Evolutionary conservation across 306 rosid genomes (phyloP), one percentile per base, ranked within the genome.

Genomic region (Glycine soja): DNA sequence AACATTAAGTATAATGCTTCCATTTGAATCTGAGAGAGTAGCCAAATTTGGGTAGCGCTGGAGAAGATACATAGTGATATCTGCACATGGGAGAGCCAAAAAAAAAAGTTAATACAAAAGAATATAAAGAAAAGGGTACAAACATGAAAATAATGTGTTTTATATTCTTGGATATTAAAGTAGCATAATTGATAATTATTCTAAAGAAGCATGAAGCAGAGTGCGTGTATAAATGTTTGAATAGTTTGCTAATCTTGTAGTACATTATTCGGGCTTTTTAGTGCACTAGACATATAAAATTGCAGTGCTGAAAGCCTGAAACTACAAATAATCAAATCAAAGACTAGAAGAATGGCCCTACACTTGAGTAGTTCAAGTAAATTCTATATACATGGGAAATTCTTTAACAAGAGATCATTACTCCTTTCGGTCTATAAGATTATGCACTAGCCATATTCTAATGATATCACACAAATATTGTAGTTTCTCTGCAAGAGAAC

Each of bases 41-140:
- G 82, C 88, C 74, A 88, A 72, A 76, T 80, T 80, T 65, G 88
- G 81, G 75, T 82, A 72, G 7, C 38, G 76, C 36, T 67, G 81
- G 16, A 88, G 79, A 76, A 88, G 79, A 80, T 52, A 68, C 71
- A 80, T 8, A 56, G 88, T 85, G 74, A 88, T 85, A 85, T 88
- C 90, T 85, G 74, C 50, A 42, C 36, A 72, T 59, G 14, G 47
- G 57, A 78, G 72, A 81, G 45, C 6, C 58, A 46, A 75, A 80
- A 10, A 38, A n/a, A 1, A 24, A 24, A 24, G 30, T 24, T 40
- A 10, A 51, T 57, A 19, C 8, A 50, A 36, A 30, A 48, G n/a
- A 71, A 48, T 36, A 8, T 48, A 72, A 51, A 36, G 5, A 62
- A 8, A 5, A 3, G 12, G 36, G 9, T 76, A 51, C 38, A 70